Evolutionary conservation across 2,329 filamentous ascomycete genomes (phyloP).

Genomic region (Coleophoma eucalyptorum): DNA sequence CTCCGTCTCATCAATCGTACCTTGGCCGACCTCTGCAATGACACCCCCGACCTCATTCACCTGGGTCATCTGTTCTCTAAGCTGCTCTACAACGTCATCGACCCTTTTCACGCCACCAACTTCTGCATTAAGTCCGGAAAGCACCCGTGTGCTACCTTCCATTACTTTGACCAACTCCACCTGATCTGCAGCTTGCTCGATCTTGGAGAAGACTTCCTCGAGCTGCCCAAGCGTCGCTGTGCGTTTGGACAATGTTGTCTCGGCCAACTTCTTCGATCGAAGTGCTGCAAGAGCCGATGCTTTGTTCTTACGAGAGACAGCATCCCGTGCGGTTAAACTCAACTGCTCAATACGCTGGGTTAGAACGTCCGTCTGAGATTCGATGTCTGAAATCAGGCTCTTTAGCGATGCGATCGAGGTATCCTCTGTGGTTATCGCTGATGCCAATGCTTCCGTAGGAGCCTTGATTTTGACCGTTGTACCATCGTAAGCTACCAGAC

Average conservation of each 20-base stretch:
- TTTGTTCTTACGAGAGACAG: slow-evolving; percentile 70
- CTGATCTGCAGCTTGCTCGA: slow-evolving; percentile 83
- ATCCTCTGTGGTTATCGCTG: slow-evolving; percentile 71
- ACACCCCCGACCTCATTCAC: slow-evolving; percentile 80
- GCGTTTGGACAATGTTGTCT: slow-evolving; percentile 68
- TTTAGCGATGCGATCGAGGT: slow-evolving; percentile 79
- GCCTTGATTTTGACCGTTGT: slow-evolving; percentile 71
- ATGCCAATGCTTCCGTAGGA: slow-evolving; percentile 37
- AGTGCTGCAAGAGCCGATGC: slow-evolving; percentile 74
- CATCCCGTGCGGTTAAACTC: slow-evolving; percentile 59
- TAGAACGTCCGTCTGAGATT: slow-evolving; percentile 67
- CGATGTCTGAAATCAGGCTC: slow-evolving; percentile 70
- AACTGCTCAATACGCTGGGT: slow-evolving; percentile 64
- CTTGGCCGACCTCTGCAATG: slow-evolving; percentile 57
- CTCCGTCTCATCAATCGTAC: slow-evolving; percentile 71
- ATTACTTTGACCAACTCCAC: slow-evolving; percentile 81
- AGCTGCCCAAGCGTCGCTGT: slow-evolving; percentile 74
- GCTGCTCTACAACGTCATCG: slow-evolving; percentile 68
- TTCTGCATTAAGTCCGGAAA: slow-evolving; percentile 70
- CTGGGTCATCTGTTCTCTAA: slow-evolving; percentile 76
- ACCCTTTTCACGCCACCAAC: slow-evolving; percentile 75
- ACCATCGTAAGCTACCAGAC: slow-evolving; percentile 54
- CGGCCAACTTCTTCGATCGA: slow-evolving; percentile 77
- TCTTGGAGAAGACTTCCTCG: slow-evolving; percentile 76
- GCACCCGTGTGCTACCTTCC: slow-evolving; percentile 69